Base-by-base conservation (phyloP, 352 stramenopile genomes). In the Halophytophthora batemanensis region DNA sequence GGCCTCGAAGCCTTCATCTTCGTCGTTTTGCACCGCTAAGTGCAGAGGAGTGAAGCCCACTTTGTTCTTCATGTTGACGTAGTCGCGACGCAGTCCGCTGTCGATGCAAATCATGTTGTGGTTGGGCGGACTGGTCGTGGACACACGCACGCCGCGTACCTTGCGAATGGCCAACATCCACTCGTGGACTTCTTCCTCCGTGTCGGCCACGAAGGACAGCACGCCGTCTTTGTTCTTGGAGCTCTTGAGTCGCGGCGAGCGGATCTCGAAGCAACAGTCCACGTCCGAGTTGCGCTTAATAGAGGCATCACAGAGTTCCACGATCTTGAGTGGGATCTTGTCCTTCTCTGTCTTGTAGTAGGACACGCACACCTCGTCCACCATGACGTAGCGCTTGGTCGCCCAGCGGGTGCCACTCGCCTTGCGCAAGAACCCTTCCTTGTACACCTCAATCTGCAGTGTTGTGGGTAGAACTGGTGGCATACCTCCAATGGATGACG, bases 71-170 rank as follows among this genome's bases (percentile, higher is more conserved):
- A 92, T 83, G 62, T 90, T 90, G 21, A 96, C 72, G 45, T 94
- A 90, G 44, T 93, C 80, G 45, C 82, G 77, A 23, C 88, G 82
- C 39, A 90, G 61, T 18, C 59, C 61, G 31, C 69, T 83, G 64
- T 97, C 83, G 47, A 97, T 84, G 61, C 84, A 96, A 53, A 95
- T 95, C 85, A 95, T 95, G 49, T 92, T 90, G 57, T 91, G 81
- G 56, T 86, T 91, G 5, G 82, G 72, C 42, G 78, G 69, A 13
- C 59, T 74, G 7, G 77, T 74, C 28, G 82, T 95, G 22, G 71
- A 73, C 40, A 92, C 74, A 43, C 85, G 85, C 25, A 95, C 82
- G 6, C 83, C 77, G 10, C 77, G 75, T 13, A 97, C 83, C 58
- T 93, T 90, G 42, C 85, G 80, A 44, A 91, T 90, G 10, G 85